Evolutionary conservation across 257 asterid species (phyloP), one percentile per base, ranked within the genome.

Genomic region (Solanum sejunctum): DNA sequence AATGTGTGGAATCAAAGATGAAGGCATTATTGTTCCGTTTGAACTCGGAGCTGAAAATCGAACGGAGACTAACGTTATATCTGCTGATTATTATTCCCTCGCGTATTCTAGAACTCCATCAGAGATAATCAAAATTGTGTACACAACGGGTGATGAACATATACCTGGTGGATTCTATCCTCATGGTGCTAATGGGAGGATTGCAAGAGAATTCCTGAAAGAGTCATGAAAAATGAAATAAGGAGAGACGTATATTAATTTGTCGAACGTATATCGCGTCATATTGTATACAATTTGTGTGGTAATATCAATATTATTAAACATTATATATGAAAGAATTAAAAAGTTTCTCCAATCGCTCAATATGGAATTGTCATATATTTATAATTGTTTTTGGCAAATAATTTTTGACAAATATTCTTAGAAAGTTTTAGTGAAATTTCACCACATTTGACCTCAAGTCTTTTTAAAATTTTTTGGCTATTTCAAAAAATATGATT

Each of bases 91-190:
- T 4, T 72, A 92, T 84, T 92, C 95, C 9, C 84, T 91, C 10
- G 83, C 92, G 0, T 92, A 88, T 78, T 6, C 55, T 8, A 88
- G 93, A 49, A 88, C 89, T 51, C 91, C 89, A 2, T 8, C 47
- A 6, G 91, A 92, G 83, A 73, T 92, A 61, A 86, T 88, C 5
- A 82, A 89, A 83, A 87, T 86, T 3, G 85, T 87, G 12, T 90
- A 91, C 58, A 67, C 79, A 13, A 86, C 91, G 0, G 90, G 93
- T 2, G 12, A 89, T 36, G 92, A 90, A 83, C 83, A 55, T 52
- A 54, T 69, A 0, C 92, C 92, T 7, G 93, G 93, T 1, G 90
- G 92, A 13, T 90, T 90, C 84, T 91, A 15, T 20, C 95, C 93
- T 0, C 10, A 55, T 20, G 93, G 95, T 8, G 92, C 75, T 20